Evolutionary conservation across 768 basidiomycete genomes (phyloP), one percentile per base, ranked within the genome.

Genomic region (Suillus hirtellus): DNA sequence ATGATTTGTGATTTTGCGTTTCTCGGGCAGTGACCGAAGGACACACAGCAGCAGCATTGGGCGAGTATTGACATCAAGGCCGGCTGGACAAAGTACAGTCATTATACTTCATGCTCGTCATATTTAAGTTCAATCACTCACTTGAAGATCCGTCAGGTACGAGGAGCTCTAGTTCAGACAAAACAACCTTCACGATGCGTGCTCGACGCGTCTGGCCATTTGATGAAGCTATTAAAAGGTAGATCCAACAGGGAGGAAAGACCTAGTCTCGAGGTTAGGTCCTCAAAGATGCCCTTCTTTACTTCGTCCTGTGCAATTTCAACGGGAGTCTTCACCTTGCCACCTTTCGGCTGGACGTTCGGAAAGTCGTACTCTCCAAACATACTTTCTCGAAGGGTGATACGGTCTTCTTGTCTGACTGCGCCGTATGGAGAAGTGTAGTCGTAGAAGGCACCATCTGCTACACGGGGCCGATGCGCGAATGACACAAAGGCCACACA

Each of bases 191-290:
- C 10, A 92, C 81, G 54, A 99, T 91, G 52, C 95, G 79, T 6
- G 95, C 95, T 19, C 93, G 78, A 44, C 96, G 79, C 37, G 89
- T 98, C 78, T 99, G 96, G 0, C 96, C 96, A 69, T 96, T 96
- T 66, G 90, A 93, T 59, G 98, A 73, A 0, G 92, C 92, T 10
- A 98, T 81, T 4, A 92, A 72, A 72, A 0, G 96, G 96, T 5
- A 96, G 70, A 70, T 95, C 89, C n/a, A 99, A 78, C 31, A 96
- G 75, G 5, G 79, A 67, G 2, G 74, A 72, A 46, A 98, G 77
- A 10, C 82, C 82, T 72, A 98, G 81, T 54, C 75, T 73, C 3
- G 78, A 75, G 0, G 86, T 80, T n/a, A 92, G 73, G 2, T 78
- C 73, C 4, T 85, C 80, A 62, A 96, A 82, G 8, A 82, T 62